Conservation (phyloP, 306 rosid species). For the Medicago arabica region DNA sequence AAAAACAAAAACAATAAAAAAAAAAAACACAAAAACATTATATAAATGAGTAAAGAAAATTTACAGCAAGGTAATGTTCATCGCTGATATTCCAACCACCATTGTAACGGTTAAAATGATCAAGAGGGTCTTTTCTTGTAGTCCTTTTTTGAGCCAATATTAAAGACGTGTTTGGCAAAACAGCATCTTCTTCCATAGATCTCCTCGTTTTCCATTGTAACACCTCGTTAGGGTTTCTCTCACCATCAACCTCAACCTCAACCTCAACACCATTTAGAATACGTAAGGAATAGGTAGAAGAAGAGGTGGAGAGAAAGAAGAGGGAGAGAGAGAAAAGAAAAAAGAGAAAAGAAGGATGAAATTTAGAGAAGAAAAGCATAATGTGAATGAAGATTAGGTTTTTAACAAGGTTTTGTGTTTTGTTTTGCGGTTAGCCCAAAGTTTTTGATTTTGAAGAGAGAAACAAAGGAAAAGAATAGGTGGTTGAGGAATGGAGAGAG, state of each 20-base stretch:
- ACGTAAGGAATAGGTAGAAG: slow-evolving; percentile 24
- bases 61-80: slow-evolving; percentile 76
- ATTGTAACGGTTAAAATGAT: slow-evolving; percentile 58
- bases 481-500: slow-evolving; percentile 13
- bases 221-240: slow-evolving; percentile 38
- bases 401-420: slow-evolving; percentile 37
- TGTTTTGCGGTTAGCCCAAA: slow-evolving; percentile 44
- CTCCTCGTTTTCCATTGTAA: slow-evolving; percentile 64
- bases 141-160: slow-evolving; percentile 77
- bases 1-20: too few species aligned
- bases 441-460: slow-evolving; percentile 40
- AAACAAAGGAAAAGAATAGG: slow-evolving; percentile 40
- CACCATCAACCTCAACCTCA: slow-evolving; percentile 45
- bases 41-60: slow-evolving; percentile 35
- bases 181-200: slow-evolving; percentile 53
- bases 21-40: background rate
- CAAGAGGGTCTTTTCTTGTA: slow-evolving; percentile 66
- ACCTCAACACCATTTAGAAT: slow-evolving; percentile 43
- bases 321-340: slow-evolving; percentile 20
- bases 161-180: slow-evolving; percentile 45
- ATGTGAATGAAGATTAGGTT: slow-evolving; percentile 11
- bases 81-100: slow-evolving; percentile 95
- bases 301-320: slow-evolving; percentile 37
- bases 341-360: slow-evolving; percentile 27
- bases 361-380: slow-evolving; percentile 52